Percentiles rank a stretch among this genome's conserved stretches.
phyloP scores from a whole-genome alignment of 1,139 yeast genomes.

The Suhomyces coccinellae region DNA sequence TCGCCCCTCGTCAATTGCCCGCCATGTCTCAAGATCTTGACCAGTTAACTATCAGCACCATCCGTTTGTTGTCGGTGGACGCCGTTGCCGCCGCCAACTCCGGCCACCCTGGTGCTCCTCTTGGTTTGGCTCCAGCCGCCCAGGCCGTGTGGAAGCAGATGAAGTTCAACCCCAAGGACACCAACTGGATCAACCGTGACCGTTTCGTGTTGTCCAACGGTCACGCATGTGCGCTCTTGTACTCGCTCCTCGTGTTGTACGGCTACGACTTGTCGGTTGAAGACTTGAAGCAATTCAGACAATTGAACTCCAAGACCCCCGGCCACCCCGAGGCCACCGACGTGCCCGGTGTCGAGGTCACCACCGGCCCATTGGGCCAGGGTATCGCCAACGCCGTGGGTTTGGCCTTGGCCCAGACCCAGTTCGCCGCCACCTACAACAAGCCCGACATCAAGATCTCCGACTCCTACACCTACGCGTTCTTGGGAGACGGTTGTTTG shows the following conservation, averaged over 20 bases:
- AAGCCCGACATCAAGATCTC: slow-evolving; percentile 74
- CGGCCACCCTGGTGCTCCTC: slow-evolving; percentile 99
- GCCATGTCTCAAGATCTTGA: slow-evolving; percentile 51
- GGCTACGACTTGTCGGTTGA: slow-evolving; percentile 83
- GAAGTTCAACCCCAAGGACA: slow-evolving; percentile 88
- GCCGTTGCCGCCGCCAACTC: slow-evolving; percentile 87
- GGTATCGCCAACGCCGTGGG: slow-evolving; percentile 98
- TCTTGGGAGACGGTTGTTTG: slow-evolving; percentile 98
- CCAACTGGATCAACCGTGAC: slow-evolving; percentile 92
- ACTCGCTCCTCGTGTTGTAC: slow-evolving; percentile 79
- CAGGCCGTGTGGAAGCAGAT: slow-evolving; percentile 76
- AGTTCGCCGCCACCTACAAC: slow-evolving; percentile 91
- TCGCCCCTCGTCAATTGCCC: not conserved
- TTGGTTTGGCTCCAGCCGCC: slow-evolving; percentile 86
- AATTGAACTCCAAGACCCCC: slow-evolving; percentile 86
- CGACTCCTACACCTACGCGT: slow-evolving; percentile 74
- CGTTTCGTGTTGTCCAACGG: slow-evolving; percentile 95
- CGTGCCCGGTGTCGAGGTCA: slow-evolving; percentile 91
- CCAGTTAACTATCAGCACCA: slow-evolving; percentile 77
- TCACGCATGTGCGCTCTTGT: slow-evolving; percentile 92
- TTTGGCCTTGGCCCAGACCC: slow-evolving; percentile 91
- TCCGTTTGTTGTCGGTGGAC: slow-evolving; percentile 89
- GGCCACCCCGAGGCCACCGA: slow-evolving; percentile 90
- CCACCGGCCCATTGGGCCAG: slow-evolving; percentile 99
- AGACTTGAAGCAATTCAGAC: slow-evolving; percentile 91